Evolutionary conservation across 345 rosid species (phyloP).

Genomic region (Luvunga scandens): DNA sequence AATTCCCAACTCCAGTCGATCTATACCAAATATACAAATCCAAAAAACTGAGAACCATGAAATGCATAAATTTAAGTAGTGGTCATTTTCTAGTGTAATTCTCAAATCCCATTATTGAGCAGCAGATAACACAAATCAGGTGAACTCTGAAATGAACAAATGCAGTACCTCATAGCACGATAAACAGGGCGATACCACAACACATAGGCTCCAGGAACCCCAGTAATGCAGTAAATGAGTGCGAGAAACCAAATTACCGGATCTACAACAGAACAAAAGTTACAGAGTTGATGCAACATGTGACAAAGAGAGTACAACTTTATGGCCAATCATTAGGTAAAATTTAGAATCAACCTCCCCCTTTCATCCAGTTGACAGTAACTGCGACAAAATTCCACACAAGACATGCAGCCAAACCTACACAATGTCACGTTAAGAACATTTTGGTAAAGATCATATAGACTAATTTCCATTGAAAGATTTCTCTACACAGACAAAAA

Average conservation of each 20-base stretch:
- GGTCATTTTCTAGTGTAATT: neutral
- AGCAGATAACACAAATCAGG: neutral
- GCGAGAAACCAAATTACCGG: slow-evolving; percentile 95
- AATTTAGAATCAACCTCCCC: slow-evolving; percentile 59
- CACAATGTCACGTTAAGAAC: slow-evolving; percentile 8
- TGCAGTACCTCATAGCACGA: slow-evolving; percentile 85
- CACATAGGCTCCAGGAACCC: slow-evolving; percentile 88
- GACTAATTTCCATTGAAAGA: neutral
- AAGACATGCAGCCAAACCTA: slow-evolving; percentile 82
- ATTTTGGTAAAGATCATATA: slow-evolving; percentile 10
- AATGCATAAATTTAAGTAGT: neutral
- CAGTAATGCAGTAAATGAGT: slow-evolving; percentile 79
- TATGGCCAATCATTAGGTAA: neutral
- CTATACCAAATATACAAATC: neutral
- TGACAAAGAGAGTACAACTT: slow-evolving; percentile 3
- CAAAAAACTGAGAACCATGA: neutral
- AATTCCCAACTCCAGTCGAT: neutral
- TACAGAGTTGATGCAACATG: slow-evolving; percentile 11
- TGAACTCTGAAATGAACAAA: neutral
- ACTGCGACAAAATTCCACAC: slow-evolving; percentile 87
- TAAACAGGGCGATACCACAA: slow-evolving; percentile 96
- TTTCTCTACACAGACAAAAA: neutral
- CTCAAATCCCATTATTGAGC: neutral
- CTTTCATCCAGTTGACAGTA: slow-evolving; percentile 87
- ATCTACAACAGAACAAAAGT: slow-evolving; percentile 42